These are phyloP conservation scores for Cladosporium sp. DNA, from an alignment of 2,329 filamentous ascomycete species.

Conservation along the genomic window DNA sequence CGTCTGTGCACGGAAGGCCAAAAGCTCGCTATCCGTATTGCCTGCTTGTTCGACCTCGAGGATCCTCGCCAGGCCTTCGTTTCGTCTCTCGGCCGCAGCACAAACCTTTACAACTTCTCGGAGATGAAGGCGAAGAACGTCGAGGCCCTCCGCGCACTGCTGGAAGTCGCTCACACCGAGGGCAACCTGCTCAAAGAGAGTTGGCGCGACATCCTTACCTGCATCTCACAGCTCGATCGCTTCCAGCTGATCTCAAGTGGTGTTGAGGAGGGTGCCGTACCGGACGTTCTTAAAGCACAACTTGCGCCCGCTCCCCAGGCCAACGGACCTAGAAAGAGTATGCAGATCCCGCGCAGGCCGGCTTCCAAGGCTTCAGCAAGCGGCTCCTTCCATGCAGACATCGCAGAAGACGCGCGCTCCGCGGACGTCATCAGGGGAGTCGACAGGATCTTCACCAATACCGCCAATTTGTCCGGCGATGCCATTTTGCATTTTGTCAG, in stretches of 20 bases:
- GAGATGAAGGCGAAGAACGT: conserved; percentile 97
- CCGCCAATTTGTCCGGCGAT: conserved; percentile 85
- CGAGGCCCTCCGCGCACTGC: conserved; percentile 83
- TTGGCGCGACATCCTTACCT: conserved; percentile 94
- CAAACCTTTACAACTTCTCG: conserved; percentile 90
- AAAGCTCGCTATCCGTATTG: conserved; percentile 87
- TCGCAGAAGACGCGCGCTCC: conserved; percentile 87
- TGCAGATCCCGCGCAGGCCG: conserved; percentile 55
- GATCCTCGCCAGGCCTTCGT: conserved; percentile 96
- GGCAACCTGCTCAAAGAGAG: conserved; percentile 85
- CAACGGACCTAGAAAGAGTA: conserved; percentile 30
- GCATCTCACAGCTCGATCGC: conserved; percentile 91
- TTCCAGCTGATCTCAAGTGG: conserved; percentile 93
- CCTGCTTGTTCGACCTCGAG: conserved; percentile 87
- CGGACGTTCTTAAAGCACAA: conserved; percentile 77
- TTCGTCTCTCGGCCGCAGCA: conserved; percentile 85
- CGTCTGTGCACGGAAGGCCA: conserved; percentile 92
- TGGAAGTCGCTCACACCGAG: conserved; percentile 90
- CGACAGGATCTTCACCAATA: conserved; percentile 95
- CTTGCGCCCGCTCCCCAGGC: conserved; percentile 14
- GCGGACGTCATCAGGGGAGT: conserved; percentile 90
- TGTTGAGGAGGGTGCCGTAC: conserved; percentile 86
- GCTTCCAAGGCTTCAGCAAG: conserved; percentile 41
- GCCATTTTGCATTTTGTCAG: conserved; percentile 94
- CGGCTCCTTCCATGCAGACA: conserved; percentile 61